Conservation (phyloP, 179 eudicot species). For the Amaranthus tricolor region DNA sequence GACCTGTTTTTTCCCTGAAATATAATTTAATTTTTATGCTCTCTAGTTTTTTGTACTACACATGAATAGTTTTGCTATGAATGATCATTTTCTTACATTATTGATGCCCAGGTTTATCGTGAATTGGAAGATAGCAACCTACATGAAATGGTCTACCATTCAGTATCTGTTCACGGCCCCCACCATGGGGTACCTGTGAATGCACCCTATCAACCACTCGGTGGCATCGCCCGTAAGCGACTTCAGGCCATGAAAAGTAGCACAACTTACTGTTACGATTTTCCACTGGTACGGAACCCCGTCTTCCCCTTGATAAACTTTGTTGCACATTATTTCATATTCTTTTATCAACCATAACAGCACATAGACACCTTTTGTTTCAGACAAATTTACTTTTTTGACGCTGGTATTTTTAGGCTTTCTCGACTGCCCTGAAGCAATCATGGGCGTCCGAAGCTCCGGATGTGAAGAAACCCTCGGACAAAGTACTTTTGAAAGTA, state of each 20-base stretch:
- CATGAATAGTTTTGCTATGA: slow-evolving; percentile 9
- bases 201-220: slow-evolving; percentile 67
- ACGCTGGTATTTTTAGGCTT: slow-evolving; percentile 60
- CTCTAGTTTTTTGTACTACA: no score
- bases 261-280: slow-evolving; percentile 99
- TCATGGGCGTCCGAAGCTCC: slow-evolving; percentile 63
- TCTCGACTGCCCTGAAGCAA: slow-evolving; percentile 68
- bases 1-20: background rate
- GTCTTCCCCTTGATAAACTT: background rate
- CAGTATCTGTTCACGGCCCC: slow-evolving; percentile 50
- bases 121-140: slow-evolving; percentile 70
- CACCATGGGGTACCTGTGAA: slow-evolving; percentile 75
- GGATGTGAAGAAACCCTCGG: slow-evolving; percentile 37
- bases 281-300: slow-evolving; percentile 64
- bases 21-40: no score
- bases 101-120: slow-evolving; percentile 61
- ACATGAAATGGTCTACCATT: slow-evolving; percentile 61
- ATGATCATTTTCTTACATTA: slow-evolving; percentile 6
- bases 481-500: slow-evolving; percentile 51
- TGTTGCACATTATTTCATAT: background rate
- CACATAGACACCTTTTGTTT: no score
- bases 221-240: slow-evolving; percentile 71
- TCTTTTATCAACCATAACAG: background rate
- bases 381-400: background rate
- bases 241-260: slow-evolving; percentile 86